Conservation (phyloP, 192 early-diverging fungal species). For the Anaeromyces robustus region DNA sequence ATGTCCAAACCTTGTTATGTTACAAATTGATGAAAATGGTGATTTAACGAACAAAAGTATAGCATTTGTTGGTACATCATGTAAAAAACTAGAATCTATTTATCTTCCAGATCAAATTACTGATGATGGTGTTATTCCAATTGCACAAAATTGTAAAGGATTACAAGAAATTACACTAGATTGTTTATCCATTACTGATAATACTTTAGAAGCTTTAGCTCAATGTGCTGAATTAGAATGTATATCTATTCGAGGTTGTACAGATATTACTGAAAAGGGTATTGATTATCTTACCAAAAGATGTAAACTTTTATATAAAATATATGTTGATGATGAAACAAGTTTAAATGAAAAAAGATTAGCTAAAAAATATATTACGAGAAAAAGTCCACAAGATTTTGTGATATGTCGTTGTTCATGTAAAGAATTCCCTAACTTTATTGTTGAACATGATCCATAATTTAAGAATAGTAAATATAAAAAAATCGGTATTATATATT, state of each 20-base stretch:
- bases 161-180: background rate
- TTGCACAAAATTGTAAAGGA: background rate
- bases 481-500: too few relatives aligned
- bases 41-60: background rate
- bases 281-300: background rate
- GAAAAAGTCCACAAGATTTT: background rate
- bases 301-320: background rate
- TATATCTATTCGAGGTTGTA: background rate
- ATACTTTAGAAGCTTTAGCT: background rate
- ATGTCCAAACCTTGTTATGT: background rate
- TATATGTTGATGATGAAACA: background rate
- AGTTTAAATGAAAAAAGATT: background rate
- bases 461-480: too few relatives aligned
- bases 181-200: background rate
- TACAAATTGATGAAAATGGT: background rate
- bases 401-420: background rate
- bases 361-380: background rate
- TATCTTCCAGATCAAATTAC: background rate
- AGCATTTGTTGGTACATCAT: background rate
- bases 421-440: background rate
- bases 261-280: background rate
- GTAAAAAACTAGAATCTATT: background rate
- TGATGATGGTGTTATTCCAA: background rate
- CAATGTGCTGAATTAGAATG: background rate
- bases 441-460: background rate